A percentile compares a stretch with the other conserved stretches of the same genome.
Conservation (phyloP, 768 basidiomycete genomes). For the Leccinum aurantiacum region DNA sequence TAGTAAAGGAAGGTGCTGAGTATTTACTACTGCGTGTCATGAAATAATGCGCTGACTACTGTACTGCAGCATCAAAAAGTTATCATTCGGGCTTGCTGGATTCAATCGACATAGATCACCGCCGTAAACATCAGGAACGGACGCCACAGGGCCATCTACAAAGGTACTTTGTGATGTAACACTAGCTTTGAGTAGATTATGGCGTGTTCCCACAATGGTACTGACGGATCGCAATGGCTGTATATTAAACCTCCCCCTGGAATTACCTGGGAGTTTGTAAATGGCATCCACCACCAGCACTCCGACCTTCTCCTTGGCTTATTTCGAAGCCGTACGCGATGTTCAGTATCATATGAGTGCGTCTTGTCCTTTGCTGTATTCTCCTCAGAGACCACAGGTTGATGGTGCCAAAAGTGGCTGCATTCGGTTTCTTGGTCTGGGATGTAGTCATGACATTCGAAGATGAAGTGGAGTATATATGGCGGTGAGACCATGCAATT, state of each 20-base stretch:
- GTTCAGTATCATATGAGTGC: slow-evolving; percentile 14
- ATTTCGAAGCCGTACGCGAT: slow-evolving; percentile 7
- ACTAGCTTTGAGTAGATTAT: background rate
- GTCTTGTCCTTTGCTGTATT: background rate
- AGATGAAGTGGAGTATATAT: slow-evolving; percentile 31
- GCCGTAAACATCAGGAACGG: background rate
- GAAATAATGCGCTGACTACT: background rate
- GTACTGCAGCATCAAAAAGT: background rate
- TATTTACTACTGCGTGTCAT: background rate
- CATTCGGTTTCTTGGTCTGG: slow-evolving; percentile 27
- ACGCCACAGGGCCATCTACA: background rate
- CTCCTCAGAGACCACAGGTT: background rate
- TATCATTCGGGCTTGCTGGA: background rate
- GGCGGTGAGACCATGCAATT: slow-evolving; percentile 25
- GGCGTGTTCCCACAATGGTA: background rate
- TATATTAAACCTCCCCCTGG: background rate
- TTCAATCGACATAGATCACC: background rate
- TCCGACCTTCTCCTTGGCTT: slow-evolving; percentile 4
- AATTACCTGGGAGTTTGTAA: slow-evolving; percentile 59
- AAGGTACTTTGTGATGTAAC: background rate
- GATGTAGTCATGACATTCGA: slow-evolving; percentile 29
- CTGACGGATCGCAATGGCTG: background rate
- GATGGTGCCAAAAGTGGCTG: slow-evolving; percentile 23
- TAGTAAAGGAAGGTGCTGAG: background rate
- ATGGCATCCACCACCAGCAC: slow-evolving; percentile 2